Evolutionary conservation across 2,329 filamentous ascomycete species (phyloP), one percentile per base, ranked within the genome.

Genomic region (Aspergillus quadricinctus): DNA sequence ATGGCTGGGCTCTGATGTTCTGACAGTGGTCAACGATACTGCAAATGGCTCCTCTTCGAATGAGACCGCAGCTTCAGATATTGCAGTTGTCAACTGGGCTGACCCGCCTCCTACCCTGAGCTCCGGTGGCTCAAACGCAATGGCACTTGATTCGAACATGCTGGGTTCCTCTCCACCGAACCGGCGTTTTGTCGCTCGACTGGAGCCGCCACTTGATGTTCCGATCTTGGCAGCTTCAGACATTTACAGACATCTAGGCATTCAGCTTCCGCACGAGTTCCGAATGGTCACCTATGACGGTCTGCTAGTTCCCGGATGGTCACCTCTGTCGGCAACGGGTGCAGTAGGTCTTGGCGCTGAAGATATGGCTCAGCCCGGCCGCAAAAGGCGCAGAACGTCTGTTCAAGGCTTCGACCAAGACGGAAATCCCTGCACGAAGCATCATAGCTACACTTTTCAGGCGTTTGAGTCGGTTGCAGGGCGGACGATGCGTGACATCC

Each of bases 361-460:
- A 49, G 66, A 68, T 9, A 56, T 61, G n/a, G 59, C 66, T 11
- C 68, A 67, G 43, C 41, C 59, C 27, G 64, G 64, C 49, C 67
- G 69, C 31, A 72, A 65, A 53, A 71, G 70, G 53, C 71, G 71
- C 57, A 64, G 61, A 48, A 66, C 70, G 55, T 59, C 67, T 8
- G 66, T 78, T 7, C 61, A 68, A 41, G 59, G 65, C 1, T 63
- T 75, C 57, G 67, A 71, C 55, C 63, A 65, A 6, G 62, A 67
- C 11, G 70, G 69, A 8, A 58, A 67, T 21, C 60, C 62, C 19
- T 64, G 60, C 27, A 64, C 62, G 23, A 71, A 72, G 52, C 63
- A 65, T n/a, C 76, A 78, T 54, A 71, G 69, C 52, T 78, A 77
- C 57, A 73, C 70, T 1, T 75, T 79, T 51, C 74, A 78, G 48